Base-by-base conservation (phyloP, 176 grass and related monocot genomes). In the Oryza australiensis region DNA sequence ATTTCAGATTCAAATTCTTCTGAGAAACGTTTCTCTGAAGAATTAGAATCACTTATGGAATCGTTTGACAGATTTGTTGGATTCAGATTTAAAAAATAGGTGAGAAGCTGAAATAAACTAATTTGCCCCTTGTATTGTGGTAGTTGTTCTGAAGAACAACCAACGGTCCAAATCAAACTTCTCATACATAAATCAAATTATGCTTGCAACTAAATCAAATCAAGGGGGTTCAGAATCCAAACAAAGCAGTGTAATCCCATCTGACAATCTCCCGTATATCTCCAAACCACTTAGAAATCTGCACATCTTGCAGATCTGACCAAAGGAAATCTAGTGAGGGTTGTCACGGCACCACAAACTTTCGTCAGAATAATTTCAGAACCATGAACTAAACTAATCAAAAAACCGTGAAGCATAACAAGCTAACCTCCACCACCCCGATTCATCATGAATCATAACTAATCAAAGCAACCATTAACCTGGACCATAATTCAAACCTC, bases 121-220 rank as follows among this genome's bases (percentile, higher is more conserved):
- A n/a, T n/a, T n/a, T n/a, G n/a, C n/a, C n/a, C n/a, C n/a, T n/a
- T n/a, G n/a, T n/a, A n/a, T n/a, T n/a, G n/a, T n/a, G n/a, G n/a
- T n/a, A n/a, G n/a, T n/a, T n/a, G n/a, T 37, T 37, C 78, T 82
- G 64, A 12, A 82, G 64, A 82, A 35, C 4, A 10, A 75, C n/a
- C n/a, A n/a, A 14, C 27, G 62, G 22, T 7, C 26, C 37, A 14
- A 18, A 33, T 84, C 53, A 82, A 16, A 73, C 33, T 37, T 59
- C 37, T 3, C 66, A 5, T 4, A 10, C 55, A 72, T 5, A 32
- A 66, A 26, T 14, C 38, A 14, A 57, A 18, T 0, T 38, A 20
- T 9, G 6, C 20, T n/a, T 16, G 3, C 10, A 45, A 73, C n/a
- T n/a, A 64, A 59, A 27, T 41, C 16, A 51, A 37, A 41, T 40